Evolutionary conservation across 805 yeast species (phyloP), one percentile per base, ranked within the genome.

Genomic region (Hemisphaericaspora nanyangensis): DNA sequence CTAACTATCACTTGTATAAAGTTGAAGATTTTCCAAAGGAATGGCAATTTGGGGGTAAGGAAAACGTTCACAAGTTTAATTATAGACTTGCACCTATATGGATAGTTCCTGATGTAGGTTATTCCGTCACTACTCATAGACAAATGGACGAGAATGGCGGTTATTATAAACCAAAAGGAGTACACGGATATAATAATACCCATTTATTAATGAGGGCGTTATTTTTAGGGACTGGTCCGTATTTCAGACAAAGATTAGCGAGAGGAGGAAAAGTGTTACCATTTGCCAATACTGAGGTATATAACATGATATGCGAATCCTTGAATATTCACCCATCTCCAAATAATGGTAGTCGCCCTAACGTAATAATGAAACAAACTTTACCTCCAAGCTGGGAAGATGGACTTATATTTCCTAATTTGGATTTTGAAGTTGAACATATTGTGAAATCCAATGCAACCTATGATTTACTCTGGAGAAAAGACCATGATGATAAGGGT

Each of bases 31-130:
- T 87, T 17, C 71, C 75, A 0, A 44, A 49, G 11, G 74, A 74
- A 33, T 74, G 79, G 72, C 55, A 77, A 17, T 83, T 82, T 57
- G 86, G 86, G 16, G 65, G 60, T 32, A 47, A 43, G 15, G 1
- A 29, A 1, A 13, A 44, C 6, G 56, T 48, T 16, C 72, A 67
- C 45, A 49, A 50, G 35, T 83, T 70, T 53, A 66, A 73, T 40
- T 68, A 77, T 34, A 70, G 96, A 44, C 65, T 88, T 16, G 95
- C 96, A 0, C 95, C 95, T 1, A 59, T 90, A 20, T 86, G 96
- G 91, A 56, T 90, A 3, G 67, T 90, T 2, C 96, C 96, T 0
- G 75, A 81, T 26, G 79, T 85, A 5, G 96, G 96, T 0, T 90
- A 83, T 62, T 72, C 85, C 0, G 59, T 89, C 12, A 74, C 86